Conservation (phyloP, 129 eudicot species). For the Artemisia annua region DNA sequence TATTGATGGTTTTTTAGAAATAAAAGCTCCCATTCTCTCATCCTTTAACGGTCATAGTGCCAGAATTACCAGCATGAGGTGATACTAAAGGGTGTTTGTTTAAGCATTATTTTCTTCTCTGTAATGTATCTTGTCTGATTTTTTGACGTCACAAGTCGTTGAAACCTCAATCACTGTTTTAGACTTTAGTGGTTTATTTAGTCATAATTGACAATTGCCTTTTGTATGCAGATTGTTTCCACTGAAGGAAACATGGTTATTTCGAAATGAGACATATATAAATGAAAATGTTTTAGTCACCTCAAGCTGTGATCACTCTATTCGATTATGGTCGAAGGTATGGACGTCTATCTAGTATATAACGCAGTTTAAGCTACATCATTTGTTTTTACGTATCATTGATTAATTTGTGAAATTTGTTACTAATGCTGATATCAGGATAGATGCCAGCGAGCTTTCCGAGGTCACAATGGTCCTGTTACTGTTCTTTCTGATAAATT, state of each 20-base stretch:
- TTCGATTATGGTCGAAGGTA: conserved; percentile 94
- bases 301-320: conserved; percentile 79
- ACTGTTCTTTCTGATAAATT: conserved; percentile 71
- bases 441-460: conserved; percentile 60
- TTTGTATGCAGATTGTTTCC: conserved; percentile 60
- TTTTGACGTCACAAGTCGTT: background rate
- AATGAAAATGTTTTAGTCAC: conserved; percentile 65
- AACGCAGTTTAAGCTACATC: background rate
- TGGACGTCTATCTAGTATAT: conserved; percentile 2
- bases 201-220: conserved; percentile 1
- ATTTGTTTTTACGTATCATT: background rate
- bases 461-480: conserved; percentile 86
- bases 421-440: conserved; percentile 46
- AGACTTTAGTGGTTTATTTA: background rate
- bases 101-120: background rate
- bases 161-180: background rate
- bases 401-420: conserved; percentile 14
- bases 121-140: background rate
- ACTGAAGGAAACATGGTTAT: conserved; percentile 49
- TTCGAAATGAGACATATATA: conserved; percentile 43
- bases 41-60: conserved; percentile 66
- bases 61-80: conserved; percentile 86
- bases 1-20: conserved; percentile 40
- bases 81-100: conserved; percentile 4
- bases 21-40: conserved; percentile 22